These are phyloP conservation scores for Beauveria australis DNA, from an alignment of 2,329 filamentous ascomycete genomes.

Conservation along the genomic window DNA sequence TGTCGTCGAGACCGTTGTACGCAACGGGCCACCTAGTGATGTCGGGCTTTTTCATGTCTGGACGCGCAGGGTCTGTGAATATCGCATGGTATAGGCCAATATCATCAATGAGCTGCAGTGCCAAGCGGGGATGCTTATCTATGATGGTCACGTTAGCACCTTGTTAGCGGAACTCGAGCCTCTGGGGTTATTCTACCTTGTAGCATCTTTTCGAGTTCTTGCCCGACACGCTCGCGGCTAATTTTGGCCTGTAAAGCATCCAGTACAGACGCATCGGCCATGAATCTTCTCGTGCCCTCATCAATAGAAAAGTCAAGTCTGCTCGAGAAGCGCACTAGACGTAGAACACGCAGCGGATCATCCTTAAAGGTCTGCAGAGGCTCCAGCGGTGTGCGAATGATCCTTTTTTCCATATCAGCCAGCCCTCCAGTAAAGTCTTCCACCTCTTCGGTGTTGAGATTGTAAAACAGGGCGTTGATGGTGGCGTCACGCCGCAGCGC, in stretches of 20 bases:
- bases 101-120: slow-evolving; percentile 57
- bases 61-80: slow-evolving; percentile 59
- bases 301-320: slow-evolving; percentile 76
- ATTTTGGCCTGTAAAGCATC: slow-evolving; percentile 79
- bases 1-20: slow-evolving; percentile 54
- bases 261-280: slow-evolving; percentile 73
- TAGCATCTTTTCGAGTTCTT: slow-evolving; percentile 88
- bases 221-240: slow-evolving; percentile 78
- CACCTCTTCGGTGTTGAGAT: slow-evolving; percentile 67
- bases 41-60: slow-evolving; percentile 46
- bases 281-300: slow-evolving; percentile 55
- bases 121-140: slow-evolving; percentile 51
- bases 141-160: not conserved
- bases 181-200: slow-evolving; percentile 40
- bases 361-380: slow-evolving; percentile 91
- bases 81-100: slow-evolving; percentile 63
- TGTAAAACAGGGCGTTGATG: slow-evolving; percentile 94
- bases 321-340: slow-evolving; percentile 84
- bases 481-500: slow-evolving; percentile 84
- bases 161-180: not conserved
- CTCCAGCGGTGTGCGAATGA: slow-evolving; percentile 79
- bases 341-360: slow-evolving; percentile 79
- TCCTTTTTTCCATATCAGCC: slow-evolving; percentile 59
- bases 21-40: slow-evolving; percentile 51
- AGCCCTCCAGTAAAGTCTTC: slow-evolving; percentile 84